A percentile compares a stretch with the other conserved stretches of the same genome.
These are phyloP conservation scores for Wolfiporia cocos DNA, from an alignment of 1,284 basidiomycete genomes.

Conservation along the genomic window DNA sequence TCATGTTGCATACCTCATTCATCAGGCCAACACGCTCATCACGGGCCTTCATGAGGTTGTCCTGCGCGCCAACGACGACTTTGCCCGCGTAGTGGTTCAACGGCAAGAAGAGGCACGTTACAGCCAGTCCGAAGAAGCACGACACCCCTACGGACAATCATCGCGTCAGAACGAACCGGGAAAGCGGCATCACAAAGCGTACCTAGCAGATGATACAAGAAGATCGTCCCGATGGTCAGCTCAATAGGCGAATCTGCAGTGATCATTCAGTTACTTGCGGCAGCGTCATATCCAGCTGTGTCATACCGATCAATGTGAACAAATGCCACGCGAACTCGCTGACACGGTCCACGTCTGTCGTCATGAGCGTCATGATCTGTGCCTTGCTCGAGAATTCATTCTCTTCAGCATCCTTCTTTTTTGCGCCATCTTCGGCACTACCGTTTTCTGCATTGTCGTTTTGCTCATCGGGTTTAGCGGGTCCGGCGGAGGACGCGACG, in stretches of 20 bases:
- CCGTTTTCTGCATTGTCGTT: slow-evolving; percentile 9
- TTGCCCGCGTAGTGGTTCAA: slow-evolving; percentile 86
- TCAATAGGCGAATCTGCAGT: slow-evolving; percentile 78
- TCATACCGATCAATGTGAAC: slow-evolving; percentile 55
- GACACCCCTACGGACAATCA: slow-evolving; percentile 35
- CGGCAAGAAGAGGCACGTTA: slow-evolving; percentile 81
- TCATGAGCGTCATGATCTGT: slow-evolving; percentile 86
- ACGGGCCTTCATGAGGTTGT: slow-evolving; percentile 87
- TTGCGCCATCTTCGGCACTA: slow-evolving; percentile 13
- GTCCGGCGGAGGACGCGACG: slow-evolving; percentile 56
- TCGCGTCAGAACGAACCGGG: neutral
- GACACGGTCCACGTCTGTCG: slow-evolving; percentile 87
- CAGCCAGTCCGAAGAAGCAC: slow-evolving; percentile 76
- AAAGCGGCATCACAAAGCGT: slow-evolving; percentile 6
- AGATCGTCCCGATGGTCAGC: slow-evolving; percentile 73
- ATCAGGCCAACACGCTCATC: slow-evolving; percentile 88
- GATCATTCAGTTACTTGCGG: neutral
- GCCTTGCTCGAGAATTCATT: slow-evolving; percentile 84
- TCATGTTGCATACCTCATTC: slow-evolving; percentile 67
- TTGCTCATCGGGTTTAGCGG: slow-evolving; percentile 23
- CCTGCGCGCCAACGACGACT: slow-evolving; percentile 78
- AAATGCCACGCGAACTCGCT: slow-evolving; percentile 81
- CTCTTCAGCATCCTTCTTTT: slow-evolving; percentile 45
- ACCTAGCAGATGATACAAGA: slow-evolving; percentile 81
- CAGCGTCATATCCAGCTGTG: too few relatives aligned